Percentiles rank a stretch among this genome's conserved stretches.
phyloP scores from a whole-genome alignment of 164 flowering plant genomes.

The Aristolochia californica region DNA sequence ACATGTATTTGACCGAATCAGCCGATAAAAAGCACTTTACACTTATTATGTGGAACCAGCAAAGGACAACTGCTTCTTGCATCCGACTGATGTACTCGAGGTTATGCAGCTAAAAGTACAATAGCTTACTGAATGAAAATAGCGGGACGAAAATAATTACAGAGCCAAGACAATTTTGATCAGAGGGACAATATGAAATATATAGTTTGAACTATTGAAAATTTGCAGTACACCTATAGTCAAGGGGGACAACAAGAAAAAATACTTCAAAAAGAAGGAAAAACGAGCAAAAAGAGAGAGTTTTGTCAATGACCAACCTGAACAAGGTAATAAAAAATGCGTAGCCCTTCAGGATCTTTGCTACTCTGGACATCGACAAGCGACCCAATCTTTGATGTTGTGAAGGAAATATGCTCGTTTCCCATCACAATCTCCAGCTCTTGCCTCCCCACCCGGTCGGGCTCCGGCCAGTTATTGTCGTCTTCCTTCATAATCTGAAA shows the following conservation, averaged over 20 bases:
- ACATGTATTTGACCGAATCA: too few species aligned
- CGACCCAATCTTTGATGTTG: slow-evolving; percentile 94
- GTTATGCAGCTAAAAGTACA: too few species aligned
- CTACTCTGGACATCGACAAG: slow-evolving; percentile 94
- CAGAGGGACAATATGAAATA: too few species aligned
- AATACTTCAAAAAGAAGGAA: neutral
- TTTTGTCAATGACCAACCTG: slow-evolving; percentile 34
- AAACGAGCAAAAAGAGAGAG: neutral
- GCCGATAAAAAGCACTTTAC: too few species aligned
- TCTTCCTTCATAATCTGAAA: slow-evolving; percentile 91
- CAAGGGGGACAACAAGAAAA: neutral
- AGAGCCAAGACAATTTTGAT: too few species aligned
- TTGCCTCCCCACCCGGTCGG: slow-evolving; percentile 80
- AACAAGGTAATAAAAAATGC: slow-evolving; percentile 90
- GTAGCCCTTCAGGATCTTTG: slow-evolving; percentile 94
- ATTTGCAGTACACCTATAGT: too few species aligned
- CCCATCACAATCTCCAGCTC: slow-evolving; percentile 99
- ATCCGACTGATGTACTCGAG: too few species aligned
- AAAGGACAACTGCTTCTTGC: too few species aligned
- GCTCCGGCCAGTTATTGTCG: slow-evolving; percentile 93
- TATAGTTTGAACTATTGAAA: too few species aligned
- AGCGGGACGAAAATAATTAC: too few species aligned
- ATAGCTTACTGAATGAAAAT: too few species aligned
- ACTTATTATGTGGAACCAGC: too few species aligned
- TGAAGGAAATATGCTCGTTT: slow-evolving; percentile 90